Conservation (phyloP, 768 basidiomycete genomes). For the Sporobolomyces phaffii region DNA sequence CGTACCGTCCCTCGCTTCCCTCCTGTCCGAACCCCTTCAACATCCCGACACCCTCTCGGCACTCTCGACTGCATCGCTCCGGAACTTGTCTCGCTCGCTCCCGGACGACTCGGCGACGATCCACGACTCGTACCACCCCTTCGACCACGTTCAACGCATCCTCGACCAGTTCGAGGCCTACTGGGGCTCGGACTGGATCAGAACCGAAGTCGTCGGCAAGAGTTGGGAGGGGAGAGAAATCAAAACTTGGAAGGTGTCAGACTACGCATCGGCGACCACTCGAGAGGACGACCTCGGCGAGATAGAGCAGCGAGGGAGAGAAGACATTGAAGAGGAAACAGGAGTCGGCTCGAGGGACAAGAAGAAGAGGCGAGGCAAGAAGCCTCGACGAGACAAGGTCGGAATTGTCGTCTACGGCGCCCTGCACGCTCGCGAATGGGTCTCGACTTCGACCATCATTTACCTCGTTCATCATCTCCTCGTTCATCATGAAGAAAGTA, state of each 20-base stretch:
- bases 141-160: slow-evolving; percentile 56
- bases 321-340: slow-evolving; percentile 23
- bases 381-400: slow-evolving; percentile 46
- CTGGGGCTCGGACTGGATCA: slow-evolving; percentile 52
- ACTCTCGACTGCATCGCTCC: neutral
- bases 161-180: slow-evolving; percentile 51
- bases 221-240: slow-evolving; percentile 60
- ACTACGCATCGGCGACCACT: too few relatives aligned
- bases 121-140: slow-evolving; percentile 55
- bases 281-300: too few relatives aligned
- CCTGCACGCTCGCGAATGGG: slow-evolving; percentile 75
- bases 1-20: too few relatives aligned
- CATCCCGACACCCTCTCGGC: too few relatives aligned
- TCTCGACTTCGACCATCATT: slow-evolving; percentile 65
- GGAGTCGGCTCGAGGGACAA: too few relatives aligned
- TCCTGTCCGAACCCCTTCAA: too few relatives aligned
- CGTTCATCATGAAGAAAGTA: slow-evolving; percentile 55
- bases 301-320: too few relatives aligned
- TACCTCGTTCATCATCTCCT: slow-evolving; percentile 69
- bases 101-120: slow-evolving; percentile 18
- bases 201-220: slow-evolving; percentile 55
- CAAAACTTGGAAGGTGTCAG: slow-evolving; percentile 53
- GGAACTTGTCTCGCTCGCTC: neutral
- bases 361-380: slow-evolving; percentile 29
- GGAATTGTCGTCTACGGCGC: slow-evolving; percentile 67